Evolutionary conservation across 176 grass and related monocot genomes (phyloP).

Genomic region (Carex scoparia): DNA sequence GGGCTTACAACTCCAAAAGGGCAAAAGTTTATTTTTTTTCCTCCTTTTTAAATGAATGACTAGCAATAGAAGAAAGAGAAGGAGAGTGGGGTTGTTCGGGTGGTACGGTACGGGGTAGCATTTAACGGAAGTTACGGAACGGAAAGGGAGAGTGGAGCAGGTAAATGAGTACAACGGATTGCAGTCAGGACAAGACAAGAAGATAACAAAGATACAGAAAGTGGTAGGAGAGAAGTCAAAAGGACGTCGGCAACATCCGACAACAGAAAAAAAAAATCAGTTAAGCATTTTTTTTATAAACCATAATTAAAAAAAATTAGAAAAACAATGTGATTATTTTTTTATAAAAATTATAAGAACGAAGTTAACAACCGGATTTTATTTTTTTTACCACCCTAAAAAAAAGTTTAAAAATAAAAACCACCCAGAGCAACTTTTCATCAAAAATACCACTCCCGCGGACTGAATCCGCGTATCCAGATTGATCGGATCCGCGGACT

Average conservation of each 20-base stretch:
- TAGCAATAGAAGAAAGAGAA: background rate
- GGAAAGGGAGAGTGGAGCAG: background rate
- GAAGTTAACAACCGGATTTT: too few relatives aligned
- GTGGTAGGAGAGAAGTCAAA: slow-evolving; percentile 23
- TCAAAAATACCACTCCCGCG: too few relatives aligned
- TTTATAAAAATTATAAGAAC: too few relatives aligned
- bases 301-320: too few relatives aligned
- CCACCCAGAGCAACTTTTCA: too few relatives aligned
- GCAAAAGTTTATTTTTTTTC: background rate
- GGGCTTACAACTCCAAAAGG: background rate
- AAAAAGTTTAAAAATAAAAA: too few relatives aligned
- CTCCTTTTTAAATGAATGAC: background rate
- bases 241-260: background rate
- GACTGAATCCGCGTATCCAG: too few relatives aligned
- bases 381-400: too few relatives aligned
- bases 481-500: too few relatives aligned
- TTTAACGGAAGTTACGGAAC: background rate
- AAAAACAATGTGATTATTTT: too few relatives aligned
- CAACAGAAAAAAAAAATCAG: background rate
- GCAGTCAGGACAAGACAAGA: background rate
- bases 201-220: background rate
- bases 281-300: too few relatives aligned
- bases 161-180: background rate
- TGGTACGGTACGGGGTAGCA: background rate
- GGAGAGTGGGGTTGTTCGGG: background rate